Base-by-base conservation (phyloP, 2,329 filamentous ascomycete genomes). In the Colletotrichum sp. region DNA sequence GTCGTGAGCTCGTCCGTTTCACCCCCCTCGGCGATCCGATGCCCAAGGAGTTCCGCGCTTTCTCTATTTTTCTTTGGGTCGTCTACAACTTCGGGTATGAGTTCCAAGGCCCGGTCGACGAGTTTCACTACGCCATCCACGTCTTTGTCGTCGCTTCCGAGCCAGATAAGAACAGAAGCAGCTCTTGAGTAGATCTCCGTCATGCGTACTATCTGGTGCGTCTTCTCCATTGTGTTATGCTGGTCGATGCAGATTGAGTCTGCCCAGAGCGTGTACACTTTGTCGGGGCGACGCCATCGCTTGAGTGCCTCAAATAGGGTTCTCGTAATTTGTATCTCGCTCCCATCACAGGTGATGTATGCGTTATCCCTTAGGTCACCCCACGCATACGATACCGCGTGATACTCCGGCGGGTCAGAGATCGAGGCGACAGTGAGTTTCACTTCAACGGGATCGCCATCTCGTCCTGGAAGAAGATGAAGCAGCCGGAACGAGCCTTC, bases 261-360 rank as follows among this genome's bases (percentile, higher is more conserved):
- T 22, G 71, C 56, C 65, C 55, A 73, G 16, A 70, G 36, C 9
- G 39, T 25, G 1, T 27, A 22, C 18, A 48, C 22, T 4, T 62
- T 16, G 3, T 12, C 28, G 1, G n/a, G 8, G 12, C 9, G 28
- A 27, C 55, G 56, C 36, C 55, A 62, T 25, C 58, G 36, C 4
- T 39, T 62, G 3, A 62, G 30, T 10, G 36, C 28, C 39, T 62
- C 5, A 18, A 70, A 62, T 15, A 62, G 30, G 15, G 16, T 73
- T n/a, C 72, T 75, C 15, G 82, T 84, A 13, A 84, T 72, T 25
- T 80, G 70, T 10, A 85, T 77, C 8, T 76, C 48, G 32, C 70
- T 71, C 7, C 78, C 81, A 60, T 81, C 77, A 52, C 79, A 79
- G 18, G 74, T 16, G 7, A 84, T 80, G 70, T 77, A 67, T 25